phyloP scores from a whole-genome alignment of 805 yeast species.

The Candida mattraensis region DNA sequence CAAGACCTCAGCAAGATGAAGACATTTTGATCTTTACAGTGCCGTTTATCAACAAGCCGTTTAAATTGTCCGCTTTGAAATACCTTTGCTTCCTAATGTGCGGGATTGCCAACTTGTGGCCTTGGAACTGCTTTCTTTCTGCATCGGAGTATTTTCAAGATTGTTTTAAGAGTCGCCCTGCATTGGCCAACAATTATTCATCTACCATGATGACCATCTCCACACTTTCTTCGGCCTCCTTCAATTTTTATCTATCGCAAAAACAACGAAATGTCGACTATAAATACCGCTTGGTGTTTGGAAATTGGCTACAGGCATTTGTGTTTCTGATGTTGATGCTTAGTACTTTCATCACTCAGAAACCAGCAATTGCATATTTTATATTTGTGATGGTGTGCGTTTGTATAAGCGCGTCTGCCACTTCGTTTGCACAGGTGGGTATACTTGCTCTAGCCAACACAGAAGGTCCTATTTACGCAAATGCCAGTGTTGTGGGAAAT shows the following conservation, averaged over 20 bases:
- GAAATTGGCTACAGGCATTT: conserved; percentile 55
- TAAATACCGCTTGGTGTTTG: conserved; percentile 54
- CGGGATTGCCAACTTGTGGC: conserved; percentile 88
- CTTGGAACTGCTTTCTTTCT: conserved; percentile 90
- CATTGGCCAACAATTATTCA: conserved; percentile 59
- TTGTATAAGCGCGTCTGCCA: conserved; percentile 65
- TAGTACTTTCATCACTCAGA: conserved; percentile 38
- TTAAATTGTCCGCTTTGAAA: conserved; percentile 28
- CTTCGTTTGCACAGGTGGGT: conserved; percentile 86
- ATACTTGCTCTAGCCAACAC: conserved; percentile 83
- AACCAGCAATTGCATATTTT: conserved; percentile 44
- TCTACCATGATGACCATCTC: conserved; percentile 88
- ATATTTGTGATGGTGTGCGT: conserved; percentile 61
- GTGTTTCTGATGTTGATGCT: conserved; percentile 60
- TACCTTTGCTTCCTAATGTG: conserved; percentile 63
- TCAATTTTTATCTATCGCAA: conserved; percentile 62
- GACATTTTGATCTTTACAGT: conserved; percentile 13
- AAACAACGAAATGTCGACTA: conserved; percentile 63
- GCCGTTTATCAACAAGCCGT: conserved; percentile 14
- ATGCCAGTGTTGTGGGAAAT: conserved; percentile 92
- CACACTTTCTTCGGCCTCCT: conserved; percentile 62
- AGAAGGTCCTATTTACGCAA: conserved; percentile 74
- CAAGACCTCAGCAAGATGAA: conserved; percentile 3
- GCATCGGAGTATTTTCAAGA: conserved; percentile 79
- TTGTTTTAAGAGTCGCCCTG: conserved; percentile 52